A percentile compares a stretch with the other conserved stretches of the same genome.
Conservation (phyloP, 768 basidiomycete genomes). For the Punctularia strigosozonata region DNA sequence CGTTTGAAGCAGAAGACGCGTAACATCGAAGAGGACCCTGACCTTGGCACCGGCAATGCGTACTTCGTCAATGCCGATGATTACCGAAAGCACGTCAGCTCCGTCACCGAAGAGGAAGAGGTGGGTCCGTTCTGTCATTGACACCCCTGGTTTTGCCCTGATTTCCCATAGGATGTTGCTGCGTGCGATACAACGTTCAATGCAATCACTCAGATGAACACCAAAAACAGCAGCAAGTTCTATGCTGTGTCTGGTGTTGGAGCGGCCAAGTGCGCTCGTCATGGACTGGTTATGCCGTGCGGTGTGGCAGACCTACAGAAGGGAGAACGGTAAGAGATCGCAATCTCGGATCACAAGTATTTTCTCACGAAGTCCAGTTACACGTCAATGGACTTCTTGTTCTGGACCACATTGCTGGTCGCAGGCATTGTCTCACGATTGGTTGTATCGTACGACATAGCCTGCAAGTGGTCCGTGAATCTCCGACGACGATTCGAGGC, state of each 20-base stretch:
- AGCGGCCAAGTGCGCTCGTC: conserved; percentile 10
- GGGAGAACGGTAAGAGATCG: conserved; percentile 15
- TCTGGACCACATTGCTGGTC: too few relatives aligned
- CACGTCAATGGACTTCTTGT: too few relatives aligned
- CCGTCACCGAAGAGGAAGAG: too few relatives aligned
- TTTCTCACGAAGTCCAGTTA: too few relatives aligned
- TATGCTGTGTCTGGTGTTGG: conserved; percentile 13
- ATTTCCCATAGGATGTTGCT: too few relatives aligned
- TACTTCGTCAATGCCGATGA: conserved; percentile 7
- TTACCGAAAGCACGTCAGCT: conserved; percentile 3
- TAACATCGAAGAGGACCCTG: conserved; percentile 1
- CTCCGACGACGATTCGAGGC: conserved; percentile 9
- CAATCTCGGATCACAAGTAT: too few relatives aligned
- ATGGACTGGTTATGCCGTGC: conserved; percentile 8
- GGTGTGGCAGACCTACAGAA: conserved; percentile 15
- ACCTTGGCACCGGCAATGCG: conserved; percentile 7
- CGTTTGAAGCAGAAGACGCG: conserved; percentile 16
- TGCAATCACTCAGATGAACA: too few relatives aligned
- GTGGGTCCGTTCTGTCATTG: too few relatives aligned
- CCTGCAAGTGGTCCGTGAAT: conserved; percentile 18
- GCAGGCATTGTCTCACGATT: too few relatives aligned
- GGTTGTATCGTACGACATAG: conserved; percentile 16
- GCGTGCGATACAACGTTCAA: too few relatives aligned
- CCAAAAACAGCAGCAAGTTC: too few relatives aligned
- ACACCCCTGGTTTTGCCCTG: too few relatives aligned